Percentiles rank a stretch among this genome's conserved stretches.
phyloP scores from a whole-genome alignment of 2,329 filamentous ascomycete genomes.

The Nemania serpens region DNA sequence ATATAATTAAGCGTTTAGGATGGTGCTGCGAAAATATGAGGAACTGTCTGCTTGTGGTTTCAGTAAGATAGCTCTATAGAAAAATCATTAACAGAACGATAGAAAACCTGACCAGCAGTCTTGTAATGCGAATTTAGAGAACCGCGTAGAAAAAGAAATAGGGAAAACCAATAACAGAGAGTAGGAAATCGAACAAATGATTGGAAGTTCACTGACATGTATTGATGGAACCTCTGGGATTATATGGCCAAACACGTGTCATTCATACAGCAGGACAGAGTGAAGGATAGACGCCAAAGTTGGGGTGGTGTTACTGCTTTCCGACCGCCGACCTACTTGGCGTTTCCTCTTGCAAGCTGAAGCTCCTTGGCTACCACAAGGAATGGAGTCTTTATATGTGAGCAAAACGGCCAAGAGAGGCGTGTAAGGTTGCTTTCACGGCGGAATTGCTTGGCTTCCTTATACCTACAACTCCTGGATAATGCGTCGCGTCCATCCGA shows the following conservation, averaged over 20 bases:
- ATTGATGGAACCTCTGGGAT: no score
- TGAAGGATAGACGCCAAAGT: slow-evolving; percentile 7
- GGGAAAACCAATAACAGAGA: background rate
- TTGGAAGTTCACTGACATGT: no score
- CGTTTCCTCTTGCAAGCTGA: slow-evolving; percentile 14
- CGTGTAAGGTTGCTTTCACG: slow-evolving; percentile 8
- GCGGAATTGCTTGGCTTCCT: slow-evolving; percentile 5
- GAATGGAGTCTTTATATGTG: background rate
- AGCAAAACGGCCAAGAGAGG: slow-evolving; percentile 10
- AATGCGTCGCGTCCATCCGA: background rate
- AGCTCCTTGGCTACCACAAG: slow-evolving; percentile 20
- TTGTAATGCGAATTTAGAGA: background rate
- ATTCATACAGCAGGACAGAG: background rate
- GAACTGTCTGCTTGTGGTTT: no score
- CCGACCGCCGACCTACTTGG: slow-evolving; percentile 17
- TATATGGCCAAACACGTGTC: background rate
- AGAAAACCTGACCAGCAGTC: slow-evolving; percentile 6
- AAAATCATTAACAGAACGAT: background rate
- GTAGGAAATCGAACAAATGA: background rate
- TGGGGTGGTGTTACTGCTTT: background rate
- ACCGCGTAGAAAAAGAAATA: background rate
- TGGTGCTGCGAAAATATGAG: background rate
- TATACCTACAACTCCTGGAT: background rate
- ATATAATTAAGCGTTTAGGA: background rate
- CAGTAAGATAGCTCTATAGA: background rate